Evolutionary conservation across 2,329 filamentous ascomycete species (phyloP).

Genomic region (Emydomyces testavorans): DNA sequence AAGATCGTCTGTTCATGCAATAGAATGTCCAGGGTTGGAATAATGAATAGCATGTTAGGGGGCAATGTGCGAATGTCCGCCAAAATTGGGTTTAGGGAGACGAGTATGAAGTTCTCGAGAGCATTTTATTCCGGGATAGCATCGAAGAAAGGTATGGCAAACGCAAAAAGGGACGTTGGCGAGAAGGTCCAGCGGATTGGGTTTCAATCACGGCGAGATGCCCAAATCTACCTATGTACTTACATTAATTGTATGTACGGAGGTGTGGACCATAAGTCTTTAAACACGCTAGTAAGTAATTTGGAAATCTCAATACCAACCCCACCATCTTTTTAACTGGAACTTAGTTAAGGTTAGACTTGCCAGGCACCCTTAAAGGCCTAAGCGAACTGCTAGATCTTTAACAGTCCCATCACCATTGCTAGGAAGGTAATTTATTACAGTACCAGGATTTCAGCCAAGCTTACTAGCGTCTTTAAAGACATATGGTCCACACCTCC

Average conservation of each 20-base stretch:
- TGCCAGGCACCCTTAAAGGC: no score
- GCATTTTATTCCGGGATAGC: conserved; percentile 30
- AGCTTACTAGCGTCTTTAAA: no score
- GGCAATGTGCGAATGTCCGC: conserved; percentile 29
- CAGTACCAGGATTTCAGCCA: no score
- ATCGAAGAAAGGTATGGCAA: conserved; percentile 36
- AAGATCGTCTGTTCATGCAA: conserved; percentile 33
- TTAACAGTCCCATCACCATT: no score
- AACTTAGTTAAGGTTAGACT: neutral
- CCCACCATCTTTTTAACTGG: neutral
- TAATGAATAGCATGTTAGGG: conserved; percentile 31
- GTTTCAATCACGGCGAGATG: conserved; percentile 33
- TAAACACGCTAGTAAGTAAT: no score
- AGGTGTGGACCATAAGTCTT: no score
- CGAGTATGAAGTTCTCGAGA: conserved; percentile 23
- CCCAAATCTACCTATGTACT: conserved; percentile 33
- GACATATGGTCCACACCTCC: no score
- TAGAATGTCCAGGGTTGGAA: conserved; percentile 35
- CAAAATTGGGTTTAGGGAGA: conserved; percentile 31
- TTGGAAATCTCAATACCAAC: no score
- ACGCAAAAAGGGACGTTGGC: conserved; percentile 30
- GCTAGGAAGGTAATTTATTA: no score
- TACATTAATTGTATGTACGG: no score
- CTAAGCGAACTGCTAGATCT: no score
- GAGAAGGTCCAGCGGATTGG: conserved; percentile 26